Evolutionary conservation across 441 rosid genomes (phyloP).

Genomic region (Melianthus villosus): DNA sequence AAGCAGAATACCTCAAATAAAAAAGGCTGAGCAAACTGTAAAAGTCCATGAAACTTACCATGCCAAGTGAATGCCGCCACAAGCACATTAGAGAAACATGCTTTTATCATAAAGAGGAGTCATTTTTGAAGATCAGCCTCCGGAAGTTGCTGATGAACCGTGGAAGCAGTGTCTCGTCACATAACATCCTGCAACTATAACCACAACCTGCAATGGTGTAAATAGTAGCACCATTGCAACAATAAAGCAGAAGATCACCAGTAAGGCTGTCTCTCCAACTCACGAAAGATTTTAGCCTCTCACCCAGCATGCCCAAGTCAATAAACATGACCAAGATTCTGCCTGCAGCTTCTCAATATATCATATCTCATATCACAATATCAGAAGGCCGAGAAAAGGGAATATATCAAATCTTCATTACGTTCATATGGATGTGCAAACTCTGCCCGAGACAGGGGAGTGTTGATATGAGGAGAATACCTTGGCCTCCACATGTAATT

Average conservation of each 20-base stretch:
- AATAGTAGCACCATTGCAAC: conserved; percentile 71
- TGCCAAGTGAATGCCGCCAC: no score
- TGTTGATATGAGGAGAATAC: conserved; percentile 95
- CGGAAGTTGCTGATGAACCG: no score
- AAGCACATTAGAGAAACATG: no score
- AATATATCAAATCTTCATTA: conserved; percentile 89
- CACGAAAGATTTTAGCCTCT: conserved; percentile 70
- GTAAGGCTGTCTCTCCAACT: conserved; percentile 85
- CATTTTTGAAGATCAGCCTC: no score
- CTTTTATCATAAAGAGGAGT: no score
- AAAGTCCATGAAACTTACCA: no score
- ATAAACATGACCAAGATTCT: conserved; percentile 88
- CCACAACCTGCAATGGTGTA: conserved; percentile 80
- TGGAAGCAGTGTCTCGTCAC: conserved; percentile 77
- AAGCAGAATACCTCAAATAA: no score
- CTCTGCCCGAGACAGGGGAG: conserved; percentile 81
- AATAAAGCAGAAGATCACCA: conserved; percentile 64
- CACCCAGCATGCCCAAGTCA: conserved; percentile 92
- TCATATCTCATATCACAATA: conserved; percentile 81
- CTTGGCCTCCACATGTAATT: conserved; percentile 86
- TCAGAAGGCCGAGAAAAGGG: conserved; percentile 64
- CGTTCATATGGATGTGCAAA: conserved; percentile 73
- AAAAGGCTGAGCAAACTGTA: no score
- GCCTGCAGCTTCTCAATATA: conserved; percentile 79
- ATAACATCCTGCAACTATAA: conserved; percentile 53